These are phyloP conservation scores for Daldinia grandis DNA, from an alignment of 495 filamentous ascomycete species.

Conservation along the genomic window DNA sequence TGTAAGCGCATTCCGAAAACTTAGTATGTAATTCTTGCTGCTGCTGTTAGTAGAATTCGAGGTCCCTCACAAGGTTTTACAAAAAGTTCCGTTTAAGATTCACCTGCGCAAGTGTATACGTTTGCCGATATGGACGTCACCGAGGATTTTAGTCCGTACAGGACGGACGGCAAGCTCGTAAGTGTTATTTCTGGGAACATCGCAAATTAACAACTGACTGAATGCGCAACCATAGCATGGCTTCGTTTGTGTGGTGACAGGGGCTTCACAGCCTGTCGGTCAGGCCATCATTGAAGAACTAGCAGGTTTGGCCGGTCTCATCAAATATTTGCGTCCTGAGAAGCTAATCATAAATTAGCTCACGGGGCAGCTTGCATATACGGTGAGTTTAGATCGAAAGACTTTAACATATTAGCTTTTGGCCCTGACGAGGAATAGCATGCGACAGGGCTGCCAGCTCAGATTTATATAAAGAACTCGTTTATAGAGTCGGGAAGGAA, in stretches of 20 bases:
- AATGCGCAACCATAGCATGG: background rate
- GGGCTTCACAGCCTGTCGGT: background rate
- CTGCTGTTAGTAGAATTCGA: background rate
- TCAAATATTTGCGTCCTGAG: background rate
- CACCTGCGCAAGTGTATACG: background rate
- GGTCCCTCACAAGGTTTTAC: background rate
- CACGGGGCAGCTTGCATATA: background rate
- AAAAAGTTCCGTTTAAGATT: background rate
- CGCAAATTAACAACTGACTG: background rate
- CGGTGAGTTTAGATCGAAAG: background rate
- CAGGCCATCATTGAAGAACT: background rate
- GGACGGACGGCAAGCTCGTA: background rate
- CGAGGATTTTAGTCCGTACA: background rate
- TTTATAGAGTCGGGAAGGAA: slow-evolving; percentile 47
- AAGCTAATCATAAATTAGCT: background rate
- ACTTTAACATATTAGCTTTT: background rate
- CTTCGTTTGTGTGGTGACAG: background rate
- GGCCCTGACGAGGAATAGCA: slow-evolving; percentile 27
- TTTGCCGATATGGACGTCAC: background rate
- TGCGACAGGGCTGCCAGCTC: slow-evolving; percentile 44
- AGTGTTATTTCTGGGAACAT: too few species aligned
- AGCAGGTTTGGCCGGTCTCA: background rate
- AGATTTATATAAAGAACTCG: slow-evolving; percentile 39
- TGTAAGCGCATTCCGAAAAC: background rate
- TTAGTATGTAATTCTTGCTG: background rate